phyloP scores from a whole-genome alignment of 805 yeast species.

The Candida broadrunensis region DNA sequence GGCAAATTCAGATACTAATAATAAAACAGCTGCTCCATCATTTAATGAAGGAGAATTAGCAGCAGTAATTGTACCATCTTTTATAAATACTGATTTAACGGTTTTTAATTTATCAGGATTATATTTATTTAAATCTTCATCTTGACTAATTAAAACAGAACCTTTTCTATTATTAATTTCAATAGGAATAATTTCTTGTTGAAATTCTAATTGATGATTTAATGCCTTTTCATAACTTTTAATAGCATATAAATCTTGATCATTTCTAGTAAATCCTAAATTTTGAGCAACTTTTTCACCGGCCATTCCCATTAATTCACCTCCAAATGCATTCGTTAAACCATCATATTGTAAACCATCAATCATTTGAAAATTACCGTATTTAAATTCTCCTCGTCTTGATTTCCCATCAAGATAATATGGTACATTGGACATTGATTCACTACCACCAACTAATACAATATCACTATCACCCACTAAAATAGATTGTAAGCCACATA shows the following conservation, averaged over 20 bases:
- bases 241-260: slow-evolving; percentile 91
- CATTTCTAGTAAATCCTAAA: slow-evolving; percentile 60
- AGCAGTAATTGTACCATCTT: slow-evolving; percentile 86
- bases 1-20: slow-evolving; percentile 71
- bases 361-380: slow-evolving; percentile 67
- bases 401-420: slow-evolving; percentile 66
- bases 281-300: slow-evolving; percentile 82
- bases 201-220: slow-evolving; percentile 59
- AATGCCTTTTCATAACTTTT: slow-evolving; percentile 82
- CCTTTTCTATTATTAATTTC: slow-evolving; percentile 68
- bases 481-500: not conserved
- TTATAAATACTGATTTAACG: slow-evolving; percentile 82
- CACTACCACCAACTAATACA: slow-evolving; percentile 92
- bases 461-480: slow-evolving; percentile 75
- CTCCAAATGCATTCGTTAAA: slow-evolving; percentile 24
- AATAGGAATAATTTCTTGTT: slow-evolving; percentile 86
- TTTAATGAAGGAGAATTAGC: slow-evolving; percentile 96
- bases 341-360: slow-evolving; percentile 12
- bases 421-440: slow-evolving; percentile 90
- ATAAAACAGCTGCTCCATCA: slow-evolving; percentile 92
- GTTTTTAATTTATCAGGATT: slow-evolving; percentile 76
- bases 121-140: slow-evolving; percentile 88
- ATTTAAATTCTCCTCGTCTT: slow-evolving; percentile 82
- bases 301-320: slow-evolving; percentile 63
- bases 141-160: slow-evolving; percentile 72